phyloP scores from a whole-genome alignment of 352 stramenopile species.

The Phytophthora sp. region DNA sequence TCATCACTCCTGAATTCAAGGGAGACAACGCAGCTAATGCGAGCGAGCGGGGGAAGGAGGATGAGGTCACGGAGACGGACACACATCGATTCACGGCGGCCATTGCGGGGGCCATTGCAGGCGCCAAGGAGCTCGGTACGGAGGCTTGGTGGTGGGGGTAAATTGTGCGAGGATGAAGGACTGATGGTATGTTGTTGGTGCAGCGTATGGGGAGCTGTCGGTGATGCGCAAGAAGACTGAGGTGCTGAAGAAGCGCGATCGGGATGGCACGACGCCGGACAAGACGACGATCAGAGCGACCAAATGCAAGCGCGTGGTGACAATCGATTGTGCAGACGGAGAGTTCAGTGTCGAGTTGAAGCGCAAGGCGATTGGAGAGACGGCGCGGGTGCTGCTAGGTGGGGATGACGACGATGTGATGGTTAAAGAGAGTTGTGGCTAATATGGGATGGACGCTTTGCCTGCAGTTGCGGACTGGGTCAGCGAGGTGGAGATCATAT shows the following conservation, averaged over 20 bases:
- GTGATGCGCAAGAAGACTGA: constrained; percentile 26
- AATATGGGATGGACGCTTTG: not conserved
- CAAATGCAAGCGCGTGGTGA: constrained; percentile 37
- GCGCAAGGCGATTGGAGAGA: constrained; percentile 26
- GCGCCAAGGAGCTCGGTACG: constrained; percentile 47
- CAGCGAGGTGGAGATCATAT: constrained; percentile 45
- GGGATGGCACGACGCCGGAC: constrained; percentile 7
- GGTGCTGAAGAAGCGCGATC: constrained; percentile 3
- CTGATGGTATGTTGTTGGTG: constrained; percentile 1
- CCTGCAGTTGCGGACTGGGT: constrained; percentile 60
- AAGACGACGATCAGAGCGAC: constrained; percentile 15
- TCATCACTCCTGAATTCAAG: constrained; percentile 14
- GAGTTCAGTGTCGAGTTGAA: constrained; percentile 41
- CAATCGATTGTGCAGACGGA: constrained; percentile 30
- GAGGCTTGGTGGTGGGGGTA: not conserved
- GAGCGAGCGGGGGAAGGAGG: too few relatives aligned
- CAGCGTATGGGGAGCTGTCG: constrained; percentile 54
- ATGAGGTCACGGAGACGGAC: too few relatives aligned
- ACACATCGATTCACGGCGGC: constrained; percentile 40
- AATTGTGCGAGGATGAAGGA: too few relatives aligned
- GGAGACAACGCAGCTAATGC: not conserved
- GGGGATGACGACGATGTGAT: not conserved
- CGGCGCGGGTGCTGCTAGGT: constrained; percentile 43
- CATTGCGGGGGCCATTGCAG: constrained; percentile 59
- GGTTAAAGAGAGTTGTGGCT: not conserved